Evolutionary conservation across 2,329 filamentous ascomycete genomes (phyloP), one percentile per base, ranked within the genome.

Genomic region (Balansia obtecta): DNA sequence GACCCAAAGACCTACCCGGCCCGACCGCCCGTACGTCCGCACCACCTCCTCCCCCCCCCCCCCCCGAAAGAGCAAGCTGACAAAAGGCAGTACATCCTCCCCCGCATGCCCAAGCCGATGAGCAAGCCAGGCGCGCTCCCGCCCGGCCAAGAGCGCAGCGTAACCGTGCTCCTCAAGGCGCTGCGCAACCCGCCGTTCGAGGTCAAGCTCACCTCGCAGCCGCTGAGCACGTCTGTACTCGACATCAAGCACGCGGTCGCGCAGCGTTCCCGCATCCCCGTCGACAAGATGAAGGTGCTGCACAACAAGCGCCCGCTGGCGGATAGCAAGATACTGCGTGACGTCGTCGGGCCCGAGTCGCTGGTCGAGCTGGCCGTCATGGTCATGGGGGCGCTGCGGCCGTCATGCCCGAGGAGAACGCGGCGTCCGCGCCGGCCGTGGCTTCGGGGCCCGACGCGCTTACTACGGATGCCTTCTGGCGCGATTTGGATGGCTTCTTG

Each of bases 231-330:
- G 1, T 88, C 85, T 2, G 74, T 95, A 43, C 81, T 87, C 56
- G 85, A 91, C 53, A 70, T 97, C 58, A 95, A 95, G 65, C 71
- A 76, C 48, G 71, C 76, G 2, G 82, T 95, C 42, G 76, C 82
- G 1, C 65, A 71, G 15, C 73, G 85, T 56, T 78, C 83, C 5
- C 71, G 75, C 27, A 76, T 86, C 51, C 75, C 81, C 2, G 68
- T 79, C n/a, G 80, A 84, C 39, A 95, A 94, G 73, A 80, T 97
- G 63, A 89, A 90, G 70, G 69, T 98, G 10, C 70, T 98, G 54
- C 79, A 85, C 63, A 86, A 86, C 66, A 94, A 93, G 72, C 95
- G 95, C 67, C 91, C 91, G 0, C 79, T 88, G 0, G 64, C 76
- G 0, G 88, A 95, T 61, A 80, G 75, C 57, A 93, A 91, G 70